Conservation (phyloP, 2,329 filamentous ascomycete genomes). For the Fusarium ramigenum region DNA sequence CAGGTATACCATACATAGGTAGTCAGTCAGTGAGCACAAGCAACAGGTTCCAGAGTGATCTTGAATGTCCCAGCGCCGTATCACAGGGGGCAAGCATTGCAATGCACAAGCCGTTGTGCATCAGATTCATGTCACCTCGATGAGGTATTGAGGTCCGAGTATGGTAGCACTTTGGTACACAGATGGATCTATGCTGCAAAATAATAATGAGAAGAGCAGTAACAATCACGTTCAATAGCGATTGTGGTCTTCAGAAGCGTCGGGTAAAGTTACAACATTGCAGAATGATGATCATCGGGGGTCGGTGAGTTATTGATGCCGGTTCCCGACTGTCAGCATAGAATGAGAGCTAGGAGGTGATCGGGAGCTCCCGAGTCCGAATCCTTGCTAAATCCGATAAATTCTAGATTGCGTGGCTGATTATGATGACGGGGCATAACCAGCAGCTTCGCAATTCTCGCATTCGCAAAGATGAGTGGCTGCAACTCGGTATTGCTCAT, state of each 20-base stretch:
- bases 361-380: constrained; percentile 11
- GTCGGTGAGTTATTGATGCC: constrained; percentile 8
- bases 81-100: constrained; percentile 15
- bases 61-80: constrained; percentile 9
- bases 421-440: background rate
- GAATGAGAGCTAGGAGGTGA: background rate
- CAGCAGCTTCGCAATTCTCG: background rate
- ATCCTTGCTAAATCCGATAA: background rate
- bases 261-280: background rate
- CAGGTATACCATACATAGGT: background rate
- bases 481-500: background rate
- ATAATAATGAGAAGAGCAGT: constrained; percentile 3
- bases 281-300: background rate
- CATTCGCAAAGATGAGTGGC: background rate
- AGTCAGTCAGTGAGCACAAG: background rate
- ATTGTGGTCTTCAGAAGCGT: background rate
- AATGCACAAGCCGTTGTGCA: constrained; percentile 23
- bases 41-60: background rate
- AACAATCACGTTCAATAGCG: background rate
- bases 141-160: constrained; percentile 36
- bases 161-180: constrained; percentile 15
- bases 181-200: background rate
- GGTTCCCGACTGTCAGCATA: constrained; percentile 6
- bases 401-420: background rate
- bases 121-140: constrained; percentile 31